phyloP scores from a whole-genome alignment of 306 rosid genomes.

The Begonia masoniana region DNA sequence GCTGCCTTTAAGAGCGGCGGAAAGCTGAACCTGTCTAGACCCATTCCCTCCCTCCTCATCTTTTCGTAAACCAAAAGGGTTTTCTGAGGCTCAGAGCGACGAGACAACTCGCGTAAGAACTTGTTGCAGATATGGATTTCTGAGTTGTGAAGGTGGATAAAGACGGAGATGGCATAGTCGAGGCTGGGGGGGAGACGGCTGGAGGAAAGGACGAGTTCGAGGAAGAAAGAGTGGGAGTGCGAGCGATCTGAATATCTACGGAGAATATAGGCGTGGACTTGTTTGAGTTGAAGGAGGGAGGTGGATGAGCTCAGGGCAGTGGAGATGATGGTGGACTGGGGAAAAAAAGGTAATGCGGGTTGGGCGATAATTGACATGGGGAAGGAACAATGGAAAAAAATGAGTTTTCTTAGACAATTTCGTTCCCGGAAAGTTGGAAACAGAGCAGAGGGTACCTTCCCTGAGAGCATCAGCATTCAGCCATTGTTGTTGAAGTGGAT shows the following conservation, averaged over 20 bases:
- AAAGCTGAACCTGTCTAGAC: constrained; percentile 50
- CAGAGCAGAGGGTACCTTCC: too few species aligned
- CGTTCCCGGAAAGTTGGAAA: too few species aligned
- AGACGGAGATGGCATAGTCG: constrained; percentile 55
- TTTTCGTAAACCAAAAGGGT: constrained; percentile 41
- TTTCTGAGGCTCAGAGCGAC: constrained; percentile 27
- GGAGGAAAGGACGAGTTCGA: constrained; percentile 32
- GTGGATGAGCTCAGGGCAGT: constrained; percentile 34
- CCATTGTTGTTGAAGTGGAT: too few species aligned
- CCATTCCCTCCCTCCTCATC: constrained; percentile 32
- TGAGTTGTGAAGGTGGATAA: constrained; percentile 36
- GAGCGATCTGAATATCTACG: constrained; percentile 23
- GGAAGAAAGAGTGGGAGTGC: constrained; percentile 25
- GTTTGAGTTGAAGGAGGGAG: constrained; percentile 36
- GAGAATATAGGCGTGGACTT: constrained; percentile 63
- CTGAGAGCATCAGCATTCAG: too few species aligned
- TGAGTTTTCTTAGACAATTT: too few species aligned
- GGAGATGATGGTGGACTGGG: constrained; percentile 13
- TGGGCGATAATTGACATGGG: too few species aligned
- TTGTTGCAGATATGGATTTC: constrained; percentile 42
- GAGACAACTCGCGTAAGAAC: constrained; percentile 51
- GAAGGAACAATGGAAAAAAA: too few species aligned
- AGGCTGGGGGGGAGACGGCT: constrained; percentile 26
- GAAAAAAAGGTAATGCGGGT: constrained; percentile 7
- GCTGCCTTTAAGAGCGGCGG: constrained; percentile 65